Evolutionary conservation across 805 yeast genomes (phyloP), one percentile per base, ranked within the genome.

Genomic region (Starmerella gropengiesseri): DNA sequence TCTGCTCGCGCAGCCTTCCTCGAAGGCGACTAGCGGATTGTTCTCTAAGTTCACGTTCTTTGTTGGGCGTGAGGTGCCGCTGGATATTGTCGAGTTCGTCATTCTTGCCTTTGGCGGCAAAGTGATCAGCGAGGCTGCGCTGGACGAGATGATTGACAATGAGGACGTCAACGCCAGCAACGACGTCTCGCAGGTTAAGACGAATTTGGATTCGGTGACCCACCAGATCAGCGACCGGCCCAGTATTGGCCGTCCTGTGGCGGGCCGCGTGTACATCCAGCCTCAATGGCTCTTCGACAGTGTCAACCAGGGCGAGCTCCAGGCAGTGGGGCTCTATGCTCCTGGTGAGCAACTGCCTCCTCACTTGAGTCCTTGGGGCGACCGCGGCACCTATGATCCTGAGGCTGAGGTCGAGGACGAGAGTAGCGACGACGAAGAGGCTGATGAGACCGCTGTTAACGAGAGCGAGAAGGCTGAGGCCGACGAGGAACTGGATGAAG

Each of bases 281-380:
- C 98, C 98, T 16, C 98, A 91, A 69, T 91, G 98, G 98, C 70
- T 91, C 23, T 87, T 91, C 61, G 98, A 91, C 61, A 78, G 81
- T 57, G 67, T 91, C 47, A 91, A 91, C 67, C 80, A 81, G 64
- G 73, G 75, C 38, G 69, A 73, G 46, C 69, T 91, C 47, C 68
- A 81, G 46, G 75, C 91, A 16, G 95, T 84, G 18, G 77, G 79
- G 43, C 71, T 70, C 43, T 91, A 91, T 59, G 81, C 93, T 33
- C 95, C 95, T 5, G 98, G 98, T 44, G 96, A 89, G 65, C 68
- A 84, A 4, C 70, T 91, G 51, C 98, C 98, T 34, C 96, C 98
- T 28, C 98, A 91, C 64, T 69, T 91, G 57, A 83, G 95, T 40
- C 98, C 98, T 68, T 91, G 98, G 97, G 97, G 97, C 54, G 98